phyloP scores from a whole-genome alignment of 352 stramenopile species.

The Phytophthora agathidicida region DNA sequence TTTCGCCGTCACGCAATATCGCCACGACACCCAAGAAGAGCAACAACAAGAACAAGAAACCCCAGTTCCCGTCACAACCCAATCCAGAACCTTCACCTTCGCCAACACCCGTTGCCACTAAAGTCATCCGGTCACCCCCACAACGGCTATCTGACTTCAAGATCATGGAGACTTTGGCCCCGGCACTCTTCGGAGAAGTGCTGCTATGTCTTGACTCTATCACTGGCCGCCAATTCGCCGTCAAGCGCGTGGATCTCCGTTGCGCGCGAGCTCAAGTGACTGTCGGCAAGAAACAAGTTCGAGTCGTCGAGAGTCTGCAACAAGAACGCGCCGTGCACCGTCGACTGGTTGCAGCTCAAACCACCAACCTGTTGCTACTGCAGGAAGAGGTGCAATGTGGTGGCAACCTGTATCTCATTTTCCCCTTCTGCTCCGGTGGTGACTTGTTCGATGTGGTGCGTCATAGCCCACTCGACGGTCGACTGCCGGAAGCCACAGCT shows the following conservation, averaged over 20 bases:
- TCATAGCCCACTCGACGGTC: slow-evolving; percentile 36
- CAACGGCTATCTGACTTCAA: slow-evolving; percentile 45
- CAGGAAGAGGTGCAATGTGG: slow-evolving; percentile 49
- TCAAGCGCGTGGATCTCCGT: slow-evolving; percentile 56
- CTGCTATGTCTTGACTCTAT: slow-evolving; percentile 51
- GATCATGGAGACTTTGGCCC: slow-evolving; percentile 44
- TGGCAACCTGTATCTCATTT: slow-evolving; percentile 53
- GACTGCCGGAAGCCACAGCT: slow-evolving; percentile 38
- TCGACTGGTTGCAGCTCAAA: slow-evolving; percentile 34
- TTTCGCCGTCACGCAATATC: slow-evolving; percentile 16
- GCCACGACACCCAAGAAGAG: slow-evolving; percentile 25
- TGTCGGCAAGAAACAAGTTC: slow-evolving; percentile 34
- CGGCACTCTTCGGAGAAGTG: slow-evolving; percentile 66
- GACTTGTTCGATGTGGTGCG: slow-evolving; percentile 62
- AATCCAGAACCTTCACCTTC: neutral
- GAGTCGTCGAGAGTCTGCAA: slow-evolving; percentile 55
- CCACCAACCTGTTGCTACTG: slow-evolving; percentile 52
- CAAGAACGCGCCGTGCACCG: slow-evolving; percentile 57
- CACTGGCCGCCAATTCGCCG: slow-evolving; percentile 46
- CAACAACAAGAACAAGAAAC: slow-evolving; percentile 26
- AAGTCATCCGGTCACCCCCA: slow-evolving; percentile 32
- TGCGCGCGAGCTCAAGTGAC: slow-evolving; percentile 45
- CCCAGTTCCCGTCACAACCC: neutral
- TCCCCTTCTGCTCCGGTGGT: slow-evolving; percentile 58
- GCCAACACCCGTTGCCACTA: neutral